Evolutionary conservation across 1,284 basidiomycete species (phyloP).

Genomic region (Ceratobasidium sp.): DNA sequence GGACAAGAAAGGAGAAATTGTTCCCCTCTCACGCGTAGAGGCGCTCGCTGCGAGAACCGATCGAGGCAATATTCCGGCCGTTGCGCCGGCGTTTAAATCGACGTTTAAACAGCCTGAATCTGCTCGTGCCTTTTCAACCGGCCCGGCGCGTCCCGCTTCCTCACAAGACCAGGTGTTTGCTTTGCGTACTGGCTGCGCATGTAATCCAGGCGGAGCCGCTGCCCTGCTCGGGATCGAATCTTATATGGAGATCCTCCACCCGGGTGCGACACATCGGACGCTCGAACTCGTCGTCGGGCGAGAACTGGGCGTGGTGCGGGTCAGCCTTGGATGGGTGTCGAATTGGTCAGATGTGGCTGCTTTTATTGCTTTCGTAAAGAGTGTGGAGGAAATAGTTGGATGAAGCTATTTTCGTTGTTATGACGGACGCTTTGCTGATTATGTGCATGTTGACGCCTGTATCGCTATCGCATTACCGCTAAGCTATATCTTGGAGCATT

Average conservation of each 20-base stretch:
- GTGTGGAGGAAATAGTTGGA: conserved; percentile 14
- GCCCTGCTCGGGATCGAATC: conserved; percentile 74
- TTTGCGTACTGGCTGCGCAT: conserved; percentile 85
- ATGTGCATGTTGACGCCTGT: background rate
- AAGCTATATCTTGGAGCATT: background rate
- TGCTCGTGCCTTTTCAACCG: background rate
- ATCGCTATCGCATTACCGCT: background rate
- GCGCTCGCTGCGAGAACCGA: conserved; percentile 30
- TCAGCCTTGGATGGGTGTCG: conserved; percentile 70
- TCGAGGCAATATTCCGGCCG: background rate
- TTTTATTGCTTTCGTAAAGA: conserved; percentile 30
- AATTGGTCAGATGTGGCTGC: conserved; percentile 39
- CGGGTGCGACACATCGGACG: conserved; percentile 71
- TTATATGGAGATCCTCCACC: conserved; percentile 74
- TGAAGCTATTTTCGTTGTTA: background rate
- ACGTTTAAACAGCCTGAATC: conserved; percentile 29
- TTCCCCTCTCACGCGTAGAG: conserved; percentile 42
- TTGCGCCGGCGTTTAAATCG: conserved; percentile 26
- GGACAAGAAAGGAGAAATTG: conserved; percentile 27
- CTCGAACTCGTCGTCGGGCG: conserved; percentile 72
- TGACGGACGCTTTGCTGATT: background rate
- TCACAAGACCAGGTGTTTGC: conserved; percentile 65
- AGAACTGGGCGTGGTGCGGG: conserved; percentile 58
- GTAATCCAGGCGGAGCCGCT: conserved; percentile 84
- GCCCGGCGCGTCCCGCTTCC: background rate